Conservation (phyloP, 2,329 filamentous ascomycete genomes). For the Aspergillus sergii region DNA sequence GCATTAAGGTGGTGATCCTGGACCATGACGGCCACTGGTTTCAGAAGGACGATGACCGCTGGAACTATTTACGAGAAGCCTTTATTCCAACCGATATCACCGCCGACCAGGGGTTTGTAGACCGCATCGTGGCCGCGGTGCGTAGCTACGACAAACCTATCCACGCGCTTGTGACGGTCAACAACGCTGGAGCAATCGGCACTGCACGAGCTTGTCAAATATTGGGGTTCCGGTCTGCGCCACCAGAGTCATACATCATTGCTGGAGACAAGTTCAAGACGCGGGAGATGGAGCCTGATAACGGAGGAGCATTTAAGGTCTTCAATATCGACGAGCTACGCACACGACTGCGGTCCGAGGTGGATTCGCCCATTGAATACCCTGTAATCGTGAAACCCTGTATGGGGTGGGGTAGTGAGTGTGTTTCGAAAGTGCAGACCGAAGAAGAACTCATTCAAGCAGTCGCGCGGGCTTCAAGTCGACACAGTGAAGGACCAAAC, state of each 20-base stretch:
- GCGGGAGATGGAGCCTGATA: constrained; percentile 1
- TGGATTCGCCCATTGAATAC: not conserved
- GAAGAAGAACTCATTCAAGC: constrained; percentile 3
- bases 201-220: constrained; percentile 4
- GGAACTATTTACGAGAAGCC: not conserved
- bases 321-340: not conserved
- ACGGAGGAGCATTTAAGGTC: constrained; percentile 1
- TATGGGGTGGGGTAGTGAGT: constrained; percentile 2
- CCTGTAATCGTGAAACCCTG: constrained; percentile 6
- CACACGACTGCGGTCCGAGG: not conserved
- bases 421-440: constrained; percentile 2
- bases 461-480: not conserved
- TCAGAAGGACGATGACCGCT: not conserved
- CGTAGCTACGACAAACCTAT: constrained; percentile 7
- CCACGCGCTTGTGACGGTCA: constrained; percentile 5
- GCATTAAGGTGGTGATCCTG: constrained; percentile 1
- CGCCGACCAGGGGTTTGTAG: not conserved
- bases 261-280: constrained; percentile 6
- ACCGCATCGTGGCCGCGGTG: constrained; percentile 5
- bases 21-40: constrained; percentile 1
- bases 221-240: not conserved
- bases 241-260: constrained; percentile 1
- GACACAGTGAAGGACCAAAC: not conserved
- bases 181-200: not conserved
- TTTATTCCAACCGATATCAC: constrained; percentile 3